A percentile compares a stretch with the other conserved stretches of the same genome.
phyloP scores from a whole-genome alignment of 2,329 filamentous ascomycete species.

The Akanthomyces lecanii region DNA sequence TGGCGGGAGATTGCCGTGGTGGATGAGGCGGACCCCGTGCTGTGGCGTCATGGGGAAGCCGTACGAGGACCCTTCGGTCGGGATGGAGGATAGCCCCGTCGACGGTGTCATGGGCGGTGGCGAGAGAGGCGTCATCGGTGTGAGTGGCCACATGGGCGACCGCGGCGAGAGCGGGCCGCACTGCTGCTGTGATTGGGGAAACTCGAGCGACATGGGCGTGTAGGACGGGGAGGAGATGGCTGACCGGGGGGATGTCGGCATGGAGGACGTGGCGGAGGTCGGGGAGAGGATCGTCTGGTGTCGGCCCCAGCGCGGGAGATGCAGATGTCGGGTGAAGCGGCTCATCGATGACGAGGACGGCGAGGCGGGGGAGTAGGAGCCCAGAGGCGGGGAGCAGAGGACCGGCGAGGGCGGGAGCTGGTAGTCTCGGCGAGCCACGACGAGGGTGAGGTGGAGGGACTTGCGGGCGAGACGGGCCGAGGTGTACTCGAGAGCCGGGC shows the following conservation, averaged over 20 bases:
- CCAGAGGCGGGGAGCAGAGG: slow-evolving; percentile 24
- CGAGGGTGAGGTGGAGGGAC: slow-evolving; percentile 52
- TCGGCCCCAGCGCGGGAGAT: slow-evolving; percentile 14
- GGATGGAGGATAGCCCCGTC: slow-evolving; percentile 36
- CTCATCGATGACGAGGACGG: slow-evolving; percentile 26
- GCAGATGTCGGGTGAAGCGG: slow-evolving; percentile 27
- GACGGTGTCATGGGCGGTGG: slow-evolving; percentile 45
- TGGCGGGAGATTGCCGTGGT: slow-evolving; percentile 42
- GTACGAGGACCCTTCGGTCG: slow-evolving; percentile 35
- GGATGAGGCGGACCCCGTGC: slow-evolving; percentile 44
- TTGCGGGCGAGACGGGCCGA: slow-evolving; percentile 54
- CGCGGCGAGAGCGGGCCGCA: slow-evolving; percentile 34
- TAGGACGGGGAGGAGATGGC: slow-evolving; percentile 32
- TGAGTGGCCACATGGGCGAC: slow-evolving; percentile 35
- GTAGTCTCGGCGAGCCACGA: slow-evolving; percentile 54
- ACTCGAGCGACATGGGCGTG: slow-evolving; percentile 28
- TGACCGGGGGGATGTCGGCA: slow-evolving; percentile 19
- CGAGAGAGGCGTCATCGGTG: slow-evolving; percentile 42
- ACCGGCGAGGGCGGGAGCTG: slow-evolving; percentile 41
- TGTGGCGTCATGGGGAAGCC: slow-evolving; percentile 9
- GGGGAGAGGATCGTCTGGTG: slow-evolving; percentile 13
- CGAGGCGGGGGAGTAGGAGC: slow-evolving; percentile 24
- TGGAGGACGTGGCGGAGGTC: slow-evolving; percentile 17
- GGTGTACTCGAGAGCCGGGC: slow-evolving; percentile 53
- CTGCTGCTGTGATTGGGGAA: slow-evolving; percentile 25